phyloP scores from a whole-genome alignment of 306 rosid species.

The Delonix regia region DNA sequence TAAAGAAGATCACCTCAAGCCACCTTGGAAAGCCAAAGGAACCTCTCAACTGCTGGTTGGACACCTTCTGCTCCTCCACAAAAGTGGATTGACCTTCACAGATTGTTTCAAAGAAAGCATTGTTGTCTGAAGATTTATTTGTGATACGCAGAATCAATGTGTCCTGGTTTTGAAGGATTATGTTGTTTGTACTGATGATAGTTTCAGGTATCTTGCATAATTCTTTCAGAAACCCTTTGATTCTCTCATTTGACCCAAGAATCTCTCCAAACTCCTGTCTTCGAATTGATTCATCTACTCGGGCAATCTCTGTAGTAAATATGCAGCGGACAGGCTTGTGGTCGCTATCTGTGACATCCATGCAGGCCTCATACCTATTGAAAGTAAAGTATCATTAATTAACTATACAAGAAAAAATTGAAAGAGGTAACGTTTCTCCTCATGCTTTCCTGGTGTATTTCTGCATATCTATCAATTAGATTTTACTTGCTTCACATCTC shows the following conservation, averaged over 20 bases:
- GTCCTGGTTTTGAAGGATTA: conserved; percentile 91
- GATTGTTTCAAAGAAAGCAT: conserved; percentile 72
- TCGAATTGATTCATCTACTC: conserved; percentile 88
- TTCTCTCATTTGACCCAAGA: conserved; percentile 67
- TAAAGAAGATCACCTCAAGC: conserved; percentile 82
- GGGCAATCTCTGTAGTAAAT: conserved; percentile 78
- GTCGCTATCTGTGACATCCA: conserved; percentile 98
- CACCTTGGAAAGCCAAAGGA: conserved; percentile 92
- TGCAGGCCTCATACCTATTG: conserved; percentile 89
- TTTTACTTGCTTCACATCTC: conserved; percentile 16
- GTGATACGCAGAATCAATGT: conserved; percentile 84
- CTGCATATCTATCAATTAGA: conserved; percentile 9
- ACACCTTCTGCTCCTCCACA: conserved; percentile 55
- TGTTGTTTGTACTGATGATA: conserved; percentile 88
- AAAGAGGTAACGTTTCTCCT: conserved; percentile 15
- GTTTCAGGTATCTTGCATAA: conserved; percentile 85
- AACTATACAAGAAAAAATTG: conserved; percentile 21
- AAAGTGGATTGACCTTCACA: conserved; percentile 79
- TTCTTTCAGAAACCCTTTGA: conserved; percentile 57
- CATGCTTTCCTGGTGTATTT: conserved; percentile 10
- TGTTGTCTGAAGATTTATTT: conserved; percentile 64
- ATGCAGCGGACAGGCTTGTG: conserved; percentile 98
- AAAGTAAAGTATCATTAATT: conserved; percentile 32
- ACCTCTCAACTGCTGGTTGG: conserved; percentile 67
- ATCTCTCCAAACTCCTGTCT: conserved; percentile 91